Conservation (phyloP, 352 stramenopile genomes). For the Phytophthora fragariaefolia region DNA sequence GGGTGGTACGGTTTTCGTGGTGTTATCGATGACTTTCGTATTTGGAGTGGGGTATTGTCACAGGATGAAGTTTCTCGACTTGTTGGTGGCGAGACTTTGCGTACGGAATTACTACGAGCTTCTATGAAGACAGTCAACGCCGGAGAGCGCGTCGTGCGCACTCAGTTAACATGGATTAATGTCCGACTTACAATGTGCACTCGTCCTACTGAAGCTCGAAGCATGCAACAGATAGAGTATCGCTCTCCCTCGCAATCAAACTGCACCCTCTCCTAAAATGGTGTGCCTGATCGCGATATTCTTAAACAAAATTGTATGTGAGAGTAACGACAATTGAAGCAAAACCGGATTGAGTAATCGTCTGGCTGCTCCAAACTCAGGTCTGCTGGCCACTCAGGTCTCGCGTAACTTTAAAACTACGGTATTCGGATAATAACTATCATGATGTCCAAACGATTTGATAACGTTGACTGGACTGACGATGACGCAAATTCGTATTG, state of each 20-base stretch:
- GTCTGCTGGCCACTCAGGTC: too few relatives aligned
- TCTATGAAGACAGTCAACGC: conserved; percentile 3
- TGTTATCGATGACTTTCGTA: conserved; percentile 38
- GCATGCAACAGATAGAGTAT: conserved; percentile 8
- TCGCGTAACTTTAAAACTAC: too few relatives aligned
- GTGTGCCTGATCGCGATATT: too few relatives aligned
- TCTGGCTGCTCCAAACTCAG: too few relatives aligned
- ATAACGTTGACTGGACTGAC: too few relatives aligned
- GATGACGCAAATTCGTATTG: too few relatives aligned
- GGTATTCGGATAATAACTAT: too few relatives aligned
- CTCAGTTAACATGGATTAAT: conserved; percentile 18
- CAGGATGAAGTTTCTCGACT: conserved; percentile 12
- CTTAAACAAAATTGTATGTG: too few relatives aligned
- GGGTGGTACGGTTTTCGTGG: conserved; percentile 46
- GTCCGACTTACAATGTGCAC: conserved; percentile 22
- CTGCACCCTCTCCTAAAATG: conserved; percentile 17
- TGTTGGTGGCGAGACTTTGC: not conserved
- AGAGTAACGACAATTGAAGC: too few relatives aligned
- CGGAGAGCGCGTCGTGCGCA: not conserved
- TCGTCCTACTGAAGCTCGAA: conserved; percentile 19
- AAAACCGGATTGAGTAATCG: too few relatives aligned
- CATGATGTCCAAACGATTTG: too few relatives aligned
- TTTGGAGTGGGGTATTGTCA: conserved; percentile 27
- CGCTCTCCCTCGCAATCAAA: conserved; percentile 7
- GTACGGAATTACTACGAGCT: not conserved